These are phyloP conservation scores for Thielaviopsis musarum DNA, from an alignment of 2,329 filamentous ascomycete genomes.

Conservation along the genomic window DNA sequence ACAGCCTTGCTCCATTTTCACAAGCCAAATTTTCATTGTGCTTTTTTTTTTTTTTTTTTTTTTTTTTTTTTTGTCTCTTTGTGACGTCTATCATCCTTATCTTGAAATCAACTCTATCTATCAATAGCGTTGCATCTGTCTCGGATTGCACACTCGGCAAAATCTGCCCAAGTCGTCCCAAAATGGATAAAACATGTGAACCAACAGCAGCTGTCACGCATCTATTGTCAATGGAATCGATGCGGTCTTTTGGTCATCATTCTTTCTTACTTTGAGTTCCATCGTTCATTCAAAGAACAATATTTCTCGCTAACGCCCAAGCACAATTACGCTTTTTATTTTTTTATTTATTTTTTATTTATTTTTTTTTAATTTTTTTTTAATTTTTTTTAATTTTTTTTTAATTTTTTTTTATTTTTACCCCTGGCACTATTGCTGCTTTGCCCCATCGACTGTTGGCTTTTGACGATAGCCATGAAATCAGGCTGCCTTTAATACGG, in stretches of 20 bases:
- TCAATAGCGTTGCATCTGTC: neutral
- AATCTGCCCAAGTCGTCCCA: neutral
- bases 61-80: neutral
- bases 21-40: neutral
- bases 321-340: too few species aligned
- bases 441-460: neutral
- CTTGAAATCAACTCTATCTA: neutral
- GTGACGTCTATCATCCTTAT: neutral
- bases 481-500: neutral
- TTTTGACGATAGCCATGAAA: neutral
- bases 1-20: too few species aligned
- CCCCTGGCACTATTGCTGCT: neutral
- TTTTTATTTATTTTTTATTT: too few species aligned
- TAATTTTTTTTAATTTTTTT: too few species aligned
- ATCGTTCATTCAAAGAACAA: too few species aligned
- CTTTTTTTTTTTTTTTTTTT: neutral
- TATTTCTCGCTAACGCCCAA: too few species aligned
- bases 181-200: neutral
- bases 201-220: neutral
- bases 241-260: neutral
- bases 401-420: neutral
- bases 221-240: neutral
- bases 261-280: too few species aligned
- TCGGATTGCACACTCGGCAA: neutral
- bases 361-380: too few species aligned